Evolutionary conservation across 192 early-diverging fungal species (phyloP), one percentile per base, ranked within the genome.

Genomic region (Umbelopsis ramanniana): DNA sequence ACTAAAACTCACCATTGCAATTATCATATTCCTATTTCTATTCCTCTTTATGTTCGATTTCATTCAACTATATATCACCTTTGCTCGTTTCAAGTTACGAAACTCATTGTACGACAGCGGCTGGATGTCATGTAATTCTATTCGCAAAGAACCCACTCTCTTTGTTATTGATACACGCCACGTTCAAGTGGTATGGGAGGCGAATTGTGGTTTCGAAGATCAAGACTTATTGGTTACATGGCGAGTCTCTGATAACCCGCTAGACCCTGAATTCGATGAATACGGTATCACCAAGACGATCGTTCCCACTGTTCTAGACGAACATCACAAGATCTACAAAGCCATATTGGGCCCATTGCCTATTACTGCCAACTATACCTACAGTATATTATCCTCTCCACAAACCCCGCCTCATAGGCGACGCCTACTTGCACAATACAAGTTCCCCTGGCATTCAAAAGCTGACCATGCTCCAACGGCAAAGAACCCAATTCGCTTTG

Each of bases 111-210:
- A 82, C 67, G 82, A 88, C 52, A 48, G 69, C 63, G 85, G 84
- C 9, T 73, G 70, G 26, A 71, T 85, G 12, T 68, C 73, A n/a
- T 88, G 87, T 55, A 72, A 75, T 29, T 77, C 82, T 21, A 74
- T 86, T 48, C 76, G 87, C 35, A 88, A 88, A 52, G 75, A 86
- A 14, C 87, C 87, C 4, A 79, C 85, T 46, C 66, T 88, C 10
- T 86, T 78, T 77, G 82, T 88, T 7, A 75, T 81, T 29, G 87
- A 84, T 50, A 81, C 68, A 2, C 72, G 76, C 2, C 76, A 84
- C 21, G 70, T 86, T 6, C 71, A 85, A 46, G 83, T 83, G 4
- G 81, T 88, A 9, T 88, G 87, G 87, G 87, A 88, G 22, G 70
- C 81, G 33, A 88, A 88, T 66, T 88, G 87, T 74, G 75, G 75